Evolutionary conservation across 1,284 basidiomycete genomes (phyloP).

Genomic region (Phlebopus sp.): DNA sequence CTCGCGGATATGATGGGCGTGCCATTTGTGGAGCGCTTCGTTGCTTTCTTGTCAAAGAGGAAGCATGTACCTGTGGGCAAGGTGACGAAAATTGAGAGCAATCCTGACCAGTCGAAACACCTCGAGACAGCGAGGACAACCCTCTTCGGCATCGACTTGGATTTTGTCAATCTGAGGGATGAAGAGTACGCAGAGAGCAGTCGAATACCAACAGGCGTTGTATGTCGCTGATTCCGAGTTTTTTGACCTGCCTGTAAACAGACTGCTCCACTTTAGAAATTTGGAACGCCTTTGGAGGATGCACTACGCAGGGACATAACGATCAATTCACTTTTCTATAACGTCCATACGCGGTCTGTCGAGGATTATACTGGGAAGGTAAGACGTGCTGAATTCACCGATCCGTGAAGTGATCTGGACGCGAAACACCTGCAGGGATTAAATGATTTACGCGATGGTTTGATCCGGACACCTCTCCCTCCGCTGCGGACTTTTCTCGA

Average conservation of each 20-base stretch:
- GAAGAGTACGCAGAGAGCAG: conserved; percentile 89
- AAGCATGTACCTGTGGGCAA: conserved; percentile 52
- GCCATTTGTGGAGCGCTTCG: conserved; percentile 83
- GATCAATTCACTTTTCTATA: conserved; percentile 97
- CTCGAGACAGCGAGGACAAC: conserved; percentile 94
- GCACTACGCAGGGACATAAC: conserved; percentile 91
- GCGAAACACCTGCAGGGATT: conserved; percentile 58
- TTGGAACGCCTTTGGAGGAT: conserved; percentile 93
- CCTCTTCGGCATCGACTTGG: conserved; percentile 82
- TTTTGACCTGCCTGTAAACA: conserved; percentile 1
- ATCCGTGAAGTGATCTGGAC: conserved; percentile 2
- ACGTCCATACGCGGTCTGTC: conserved; percentile 84
- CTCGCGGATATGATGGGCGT: conserved; percentile 88
- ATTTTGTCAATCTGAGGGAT: conserved; percentile 92
- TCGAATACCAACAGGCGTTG: conserved; percentile 87
- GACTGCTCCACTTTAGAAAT: conserved; percentile 51
- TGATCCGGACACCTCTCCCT: conserved; percentile 88
- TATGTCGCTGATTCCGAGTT: conserved; percentile 39
- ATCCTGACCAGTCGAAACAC: conserved; percentile 98
- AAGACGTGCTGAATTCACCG: conserved; percentile 8
- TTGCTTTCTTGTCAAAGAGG: conserved; percentile 57
- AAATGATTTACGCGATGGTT: conserved; percentile 73
- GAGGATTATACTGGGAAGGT: conserved; percentile 90
- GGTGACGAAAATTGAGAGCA: conserved; percentile 83
- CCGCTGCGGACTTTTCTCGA: conserved; percentile 90